Base-by-base conservation (phyloP, 2,329 filamentous ascomycete genomes). In the Samsoniella hepiali region DNA sequence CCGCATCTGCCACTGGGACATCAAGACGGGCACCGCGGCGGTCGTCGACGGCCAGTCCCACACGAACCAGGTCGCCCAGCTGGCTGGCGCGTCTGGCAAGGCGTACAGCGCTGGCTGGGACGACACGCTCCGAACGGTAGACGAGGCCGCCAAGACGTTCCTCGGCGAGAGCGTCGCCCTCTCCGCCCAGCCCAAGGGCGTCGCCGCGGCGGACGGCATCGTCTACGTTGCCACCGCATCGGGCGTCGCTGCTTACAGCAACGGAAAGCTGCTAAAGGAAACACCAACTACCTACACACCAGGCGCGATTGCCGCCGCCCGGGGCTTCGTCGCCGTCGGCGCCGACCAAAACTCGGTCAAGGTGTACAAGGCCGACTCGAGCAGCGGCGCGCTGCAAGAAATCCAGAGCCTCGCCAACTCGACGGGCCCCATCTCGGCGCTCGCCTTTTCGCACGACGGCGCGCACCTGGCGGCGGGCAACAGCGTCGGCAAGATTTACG, bases 31-130 rank as follows among this genome's bases (percentile, higher is more conserved):
- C 1, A 74, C 81, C 50, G 91, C 89, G 29, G 82, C 87, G 36
- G 83, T 84, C 13, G 84, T 96, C 11, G 91, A 95, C 66, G 94
- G 95, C 34, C 87, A 91, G 67, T 81, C 85, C 3, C 95, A 97
- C 75, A 90, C 90, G 8, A 96, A 94, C 74, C 93, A 96, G 74
- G 87, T 98, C 58, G 86, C 88, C 3, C 90, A 91, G 58, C 88
- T 99, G 67, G 80, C 88, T 3, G 79, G 86, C 1, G 79, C 80
- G 8, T 73, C 80, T 2, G 84, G 87, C 40, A 84, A 87, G 67
- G 85, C 92, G n/a, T 93, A 91, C 78, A 94, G 89, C 71, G 90
- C 94, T 60, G 93, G 89, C 67, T 99, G 94, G 95, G 95, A 99
- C 72, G 95, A 99, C 74, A 92, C 89, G 1, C 81, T 98, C 42